phyloP scores from a whole-genome alignment of 2,329 filamentous ascomycete species.

The Trichophyton equinum region DNA sequence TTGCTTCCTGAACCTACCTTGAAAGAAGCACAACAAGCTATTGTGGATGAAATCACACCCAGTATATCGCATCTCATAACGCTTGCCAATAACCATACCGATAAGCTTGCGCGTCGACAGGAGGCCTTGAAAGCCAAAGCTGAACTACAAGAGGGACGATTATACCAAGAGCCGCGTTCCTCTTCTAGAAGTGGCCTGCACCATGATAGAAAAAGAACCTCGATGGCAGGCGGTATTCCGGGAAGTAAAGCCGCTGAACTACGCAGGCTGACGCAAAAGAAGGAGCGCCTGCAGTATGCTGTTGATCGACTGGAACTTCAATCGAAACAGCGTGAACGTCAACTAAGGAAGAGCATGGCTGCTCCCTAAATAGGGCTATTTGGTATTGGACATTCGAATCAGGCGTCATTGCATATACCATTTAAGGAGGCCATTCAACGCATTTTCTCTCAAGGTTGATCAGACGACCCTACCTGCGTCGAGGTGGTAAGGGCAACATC shows the following conservation, averaged over 20 bases:
- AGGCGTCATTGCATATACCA: background rate
- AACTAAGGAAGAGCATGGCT: constrained; percentile 62
- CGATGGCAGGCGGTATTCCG: constrained; percentile 5
- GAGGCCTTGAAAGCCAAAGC: constrained; percentile 70
- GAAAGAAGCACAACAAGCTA: constrained; percentile 65
- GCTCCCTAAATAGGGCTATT: constrained; percentile 25
- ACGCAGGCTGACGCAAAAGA: constrained; percentile 62
- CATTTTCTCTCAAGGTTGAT: too few species aligned
- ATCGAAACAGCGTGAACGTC: constrained; percentile 61
- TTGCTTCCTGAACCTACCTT: constrained; percentile 77
- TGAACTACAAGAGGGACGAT: constrained; percentile 66
- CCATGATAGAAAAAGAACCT: constrained; percentile 11
- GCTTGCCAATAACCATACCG: constrained; percentile 70
- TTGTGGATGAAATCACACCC: constrained; percentile 81
- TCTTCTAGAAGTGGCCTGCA: constrained; percentile 14
- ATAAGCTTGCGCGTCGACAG: constrained; percentile 70
- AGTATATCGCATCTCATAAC: constrained; percentile 67
- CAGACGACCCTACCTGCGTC: background rate
- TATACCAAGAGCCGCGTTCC: constrained; percentile 34
- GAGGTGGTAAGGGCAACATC: background rate
- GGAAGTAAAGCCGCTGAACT: constrained; percentile 45
- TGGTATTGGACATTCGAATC: background rate
- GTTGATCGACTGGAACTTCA: constrained; percentile 78
- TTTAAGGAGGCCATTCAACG: too few species aligned
- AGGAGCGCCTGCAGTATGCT: constrained; percentile 73